Base-by-base conservation (phyloP, 805 yeast genomes). In the Pichia nakasei region DNA sequence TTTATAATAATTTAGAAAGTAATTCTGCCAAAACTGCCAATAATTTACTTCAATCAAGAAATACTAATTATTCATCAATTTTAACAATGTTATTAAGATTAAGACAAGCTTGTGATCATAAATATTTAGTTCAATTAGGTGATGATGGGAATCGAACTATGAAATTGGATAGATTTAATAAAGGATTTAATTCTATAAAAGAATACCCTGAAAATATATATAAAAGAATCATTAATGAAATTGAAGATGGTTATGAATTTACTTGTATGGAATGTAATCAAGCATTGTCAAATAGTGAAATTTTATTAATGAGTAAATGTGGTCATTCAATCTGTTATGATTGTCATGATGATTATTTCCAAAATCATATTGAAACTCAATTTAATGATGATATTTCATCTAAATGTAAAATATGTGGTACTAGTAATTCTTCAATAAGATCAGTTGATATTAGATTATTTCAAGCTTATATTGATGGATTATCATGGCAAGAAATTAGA, bases 51-150 rank as follows among this genome's bases (percentile, higher is more conserved):
- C 52, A 57, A 24, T 43, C 62, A 11, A 52, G 51, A 15, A 42
- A 47, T 18, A 44, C 41, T 15, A 18, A 67, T 46, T 78, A 76
- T 52, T 73, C 82, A 3, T 72, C 73, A 47, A 77, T 87, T 41
- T 73, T 89, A 50, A 79, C 86, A 0, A 64, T 88, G 51, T 69
- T 89, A 41, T 65, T 89, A 38, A 72, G 96, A 40, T 66, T 89
- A 54, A 72, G 97, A 47, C 96, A 89, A 63, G 89, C 95, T 4
- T 84, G 95, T 56, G 78, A 83, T 56, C 96, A 86, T 58, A 76
- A 80, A 34, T 80, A 75, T 54, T 65, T 89, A 45, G 91, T 85
- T 22, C 72, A 75, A 47, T 69, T 85, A 39, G 89, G 95, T 13
- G 62, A 62, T 38, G 59, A 58, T 18, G 50, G 67, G 61, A 70